Evolutionary conservation across 2,329 filamentous ascomycete genomes (phyloP).

Genomic region (Leptoxyphium fumago): DNA sequence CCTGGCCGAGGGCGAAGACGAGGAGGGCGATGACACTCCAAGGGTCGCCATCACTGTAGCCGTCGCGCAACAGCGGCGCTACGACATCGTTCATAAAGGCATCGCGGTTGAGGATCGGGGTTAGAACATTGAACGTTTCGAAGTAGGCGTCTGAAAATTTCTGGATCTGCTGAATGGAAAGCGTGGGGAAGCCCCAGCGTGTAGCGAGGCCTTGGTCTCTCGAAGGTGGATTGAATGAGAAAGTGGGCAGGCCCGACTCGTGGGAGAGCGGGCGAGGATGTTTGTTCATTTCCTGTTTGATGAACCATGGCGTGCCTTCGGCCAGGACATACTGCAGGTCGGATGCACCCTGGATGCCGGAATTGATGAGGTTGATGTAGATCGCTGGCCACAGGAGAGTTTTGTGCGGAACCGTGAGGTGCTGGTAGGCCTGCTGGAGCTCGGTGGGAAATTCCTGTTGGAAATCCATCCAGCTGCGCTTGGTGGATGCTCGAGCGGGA

Average conservation of each 20-base stretch:
- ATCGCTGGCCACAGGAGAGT: constrained; percentile 34
- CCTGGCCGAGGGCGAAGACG: constrained; percentile 44
- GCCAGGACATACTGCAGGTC: constrained; percentile 23
- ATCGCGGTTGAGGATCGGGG: constrained; percentile 44
- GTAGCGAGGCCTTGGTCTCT: constrained; percentile 6
- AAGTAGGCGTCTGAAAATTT: constrained; percentile 42
- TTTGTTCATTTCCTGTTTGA: constrained; percentile 20
- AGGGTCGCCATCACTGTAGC: constrained; percentile 35
- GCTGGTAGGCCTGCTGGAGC: constrained; percentile 8
- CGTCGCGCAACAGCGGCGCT: constrained; percentile 30
- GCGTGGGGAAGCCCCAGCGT: constrained; percentile 17
- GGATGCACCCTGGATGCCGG: constrained; percentile 17
- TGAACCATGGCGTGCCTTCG: constrained; percentile 26
- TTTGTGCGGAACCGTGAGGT: constrained; percentile 33
- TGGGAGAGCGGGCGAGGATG: constrained; percentile 16
- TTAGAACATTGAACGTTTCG: constrained; percentile 43
- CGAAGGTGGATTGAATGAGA: constrained; percentile 6
- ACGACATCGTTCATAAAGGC: constrained; percentile 37
- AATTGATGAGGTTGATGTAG: constrained; percentile 22
- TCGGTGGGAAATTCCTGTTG: neutral
- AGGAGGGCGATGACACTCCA: constrained; percentile 40
- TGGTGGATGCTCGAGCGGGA: neutral
- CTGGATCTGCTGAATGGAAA: constrained; percentile 37
- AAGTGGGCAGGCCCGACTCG: constrained; percentile 14
- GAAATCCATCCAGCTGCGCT: neutral